A percentile compares a stretch with the other conserved stretches of the same genome.
Conservation (phyloP, 805 yeast genomes). For the Cyberlindnera euphorbiiphila region DNA sequence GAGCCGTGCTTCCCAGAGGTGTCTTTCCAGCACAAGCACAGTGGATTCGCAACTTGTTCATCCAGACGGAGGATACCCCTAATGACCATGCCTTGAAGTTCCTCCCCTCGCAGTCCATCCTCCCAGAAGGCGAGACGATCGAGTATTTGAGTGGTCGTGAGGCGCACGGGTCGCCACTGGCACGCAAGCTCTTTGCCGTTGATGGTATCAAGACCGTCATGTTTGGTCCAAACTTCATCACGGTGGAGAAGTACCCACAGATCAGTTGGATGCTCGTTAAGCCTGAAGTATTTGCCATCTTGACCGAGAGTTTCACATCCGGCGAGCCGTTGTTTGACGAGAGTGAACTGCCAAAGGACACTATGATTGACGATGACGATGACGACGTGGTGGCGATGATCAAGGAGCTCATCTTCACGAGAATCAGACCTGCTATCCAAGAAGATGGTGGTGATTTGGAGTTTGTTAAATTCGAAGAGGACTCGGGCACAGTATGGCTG, state of each 20-base stretch:
- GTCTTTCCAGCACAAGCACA: constrained; percentile 13
- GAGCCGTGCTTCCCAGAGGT: not conserved
- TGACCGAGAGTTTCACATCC: constrained; percentile 31
- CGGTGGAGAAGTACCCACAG: constrained; percentile 58
- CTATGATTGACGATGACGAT: constrained; percentile 52
- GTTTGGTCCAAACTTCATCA: constrained; percentile 82
- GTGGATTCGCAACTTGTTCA: constrained; percentile 40
- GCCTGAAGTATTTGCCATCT: constrained; percentile 53
- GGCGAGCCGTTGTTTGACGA: constrained; percentile 50
- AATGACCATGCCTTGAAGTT: constrained; percentile 84
- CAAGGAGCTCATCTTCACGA: constrained; percentile 63
- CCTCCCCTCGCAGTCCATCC: constrained; percentile 66
- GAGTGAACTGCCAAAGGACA: constrained; percentile 30
- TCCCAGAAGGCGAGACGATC: constrained; percentile 60
- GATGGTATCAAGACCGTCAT: constrained; percentile 75
- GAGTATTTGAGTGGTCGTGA: constrained; percentile 76
- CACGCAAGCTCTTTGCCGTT: constrained; percentile 65
- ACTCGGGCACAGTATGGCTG: constrained; percentile 53
- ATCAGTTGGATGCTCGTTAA: constrained; percentile 56
- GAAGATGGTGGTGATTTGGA: constrained; percentile 77
- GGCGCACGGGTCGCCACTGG: constrained; percentile 71
- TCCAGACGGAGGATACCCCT: constrained; percentile 83
- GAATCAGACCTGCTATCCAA: constrained; percentile 70
- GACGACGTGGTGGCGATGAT: constrained; percentile 65
- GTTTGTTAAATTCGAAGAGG: constrained; percentile 58